phyloP scores from a whole-genome alignment of 495 filamentous ascomycete genomes.

The Monascus purpureus region DNA sequence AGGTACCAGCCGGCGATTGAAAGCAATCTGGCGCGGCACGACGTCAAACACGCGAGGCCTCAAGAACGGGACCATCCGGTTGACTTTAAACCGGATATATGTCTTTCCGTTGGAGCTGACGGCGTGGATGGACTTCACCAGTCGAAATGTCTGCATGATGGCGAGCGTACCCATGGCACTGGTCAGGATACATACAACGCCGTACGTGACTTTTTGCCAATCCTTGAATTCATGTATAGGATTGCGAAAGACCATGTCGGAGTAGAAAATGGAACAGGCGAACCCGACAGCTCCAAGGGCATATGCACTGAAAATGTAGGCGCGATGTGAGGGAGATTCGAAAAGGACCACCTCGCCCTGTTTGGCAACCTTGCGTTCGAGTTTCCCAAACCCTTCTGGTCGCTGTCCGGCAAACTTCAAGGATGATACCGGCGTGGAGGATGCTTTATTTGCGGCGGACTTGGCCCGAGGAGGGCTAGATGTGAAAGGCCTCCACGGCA shows the following conservation, averaged over 20 bases:
- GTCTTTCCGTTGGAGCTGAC: slow-evolving; percentile 17
- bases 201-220: slow-evolving; percentile 26
- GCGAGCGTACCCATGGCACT: slow-evolving; percentile 30
- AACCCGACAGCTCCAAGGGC: slow-evolving; percentile 42
- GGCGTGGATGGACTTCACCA: slow-evolving; percentile 24
- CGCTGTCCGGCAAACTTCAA: slow-evolving; percentile 15
- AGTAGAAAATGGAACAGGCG: slow-evolving; percentile 40
- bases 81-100: slow-evolving; percentile 22
- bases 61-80: slow-evolving; percentile 27
- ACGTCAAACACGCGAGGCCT: slow-evolving; percentile 26
- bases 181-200: slow-evolving; percentile 29
- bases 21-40: slow-evolving; percentile 21
- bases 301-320: slow-evolving; percentile 44
- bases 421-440: slow-evolving; percentile 8
- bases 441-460: slow-evolving; percentile 4
- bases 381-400: slow-evolving; percentile 14
- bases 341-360: slow-evolving; percentile 38
- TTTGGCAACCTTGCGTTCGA: slow-evolving; percentile 23
- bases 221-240: slow-evolving; percentile 17
- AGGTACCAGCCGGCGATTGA: slow-evolving; percentile 21
- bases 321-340: slow-evolving; percentile 44
- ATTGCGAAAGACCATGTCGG: slow-evolving; percentile 26
- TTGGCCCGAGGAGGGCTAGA: slow-evolving; percentile 15
- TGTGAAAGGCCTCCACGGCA: slow-evolving; percentile 22
- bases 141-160: slow-evolving; percentile 17